Percentiles rank a stretch among this genome's conserved stretches.
Evolutionary conservation across 805 yeast species (phyloP).

Genomic region (Priceomyces castillae): DNA sequence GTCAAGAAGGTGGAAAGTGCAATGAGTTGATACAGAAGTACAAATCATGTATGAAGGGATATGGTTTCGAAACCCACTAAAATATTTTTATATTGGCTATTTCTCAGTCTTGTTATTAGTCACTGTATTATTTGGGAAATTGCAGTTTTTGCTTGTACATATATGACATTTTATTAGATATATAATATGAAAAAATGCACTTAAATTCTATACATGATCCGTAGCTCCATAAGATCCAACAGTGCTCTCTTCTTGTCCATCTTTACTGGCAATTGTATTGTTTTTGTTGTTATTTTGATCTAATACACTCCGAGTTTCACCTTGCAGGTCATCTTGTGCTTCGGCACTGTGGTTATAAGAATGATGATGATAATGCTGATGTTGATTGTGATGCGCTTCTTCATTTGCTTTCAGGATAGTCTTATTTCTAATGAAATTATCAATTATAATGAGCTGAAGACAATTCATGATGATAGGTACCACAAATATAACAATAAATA

Average conservation of each 20-base stretch:
- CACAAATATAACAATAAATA: conserved; percentile 80
- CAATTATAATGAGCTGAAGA: conserved; percentile 69
- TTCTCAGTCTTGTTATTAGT: background rate
- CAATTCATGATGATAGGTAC: conserved; percentile 74
- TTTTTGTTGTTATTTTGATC: background rate
- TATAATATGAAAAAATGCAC: background rate
- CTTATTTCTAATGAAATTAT: conserved; percentile 66
- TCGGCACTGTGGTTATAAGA: background rate
- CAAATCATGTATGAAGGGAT: conserved; percentile 89
- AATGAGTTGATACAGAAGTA: conserved; percentile 65
- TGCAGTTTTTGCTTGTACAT: background rate
- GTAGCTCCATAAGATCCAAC: conserved; percentile 4
- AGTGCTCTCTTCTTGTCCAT: background rate
- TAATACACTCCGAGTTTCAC: background rate
- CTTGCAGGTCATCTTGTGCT: background rate
- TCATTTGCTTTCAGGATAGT: conserved; percentile 33
- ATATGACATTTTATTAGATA: background rate
- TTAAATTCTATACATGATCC: background rate
- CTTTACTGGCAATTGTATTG: background rate
- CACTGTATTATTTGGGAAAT: background rate
- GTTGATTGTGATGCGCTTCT: conserved; percentile 10
- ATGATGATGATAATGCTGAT: background rate
- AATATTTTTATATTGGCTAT: background rate
- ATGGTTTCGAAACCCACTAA: conserved; percentile 61
- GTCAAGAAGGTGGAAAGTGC: conserved; percentile 83